Evolutionary conservation across 495 filamentous ascomycete genomes (phyloP).

Genomic region (Penicillium roqueforti): DNA sequence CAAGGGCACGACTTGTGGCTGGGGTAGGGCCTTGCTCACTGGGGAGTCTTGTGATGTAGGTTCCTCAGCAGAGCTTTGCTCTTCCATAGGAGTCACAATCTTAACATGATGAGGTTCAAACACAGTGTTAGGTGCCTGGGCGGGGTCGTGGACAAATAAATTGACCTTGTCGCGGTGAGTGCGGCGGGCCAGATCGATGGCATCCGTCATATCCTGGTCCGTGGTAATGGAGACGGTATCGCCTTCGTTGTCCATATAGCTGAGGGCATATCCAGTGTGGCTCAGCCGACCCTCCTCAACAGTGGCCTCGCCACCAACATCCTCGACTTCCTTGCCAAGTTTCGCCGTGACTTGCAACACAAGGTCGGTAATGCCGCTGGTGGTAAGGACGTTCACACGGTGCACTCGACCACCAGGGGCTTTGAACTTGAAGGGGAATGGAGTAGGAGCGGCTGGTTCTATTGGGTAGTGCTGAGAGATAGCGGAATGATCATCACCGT

Average conservation of each 20-base stretch:
- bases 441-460: slow-evolving; percentile 60
- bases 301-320: slow-evolving; percentile 74
- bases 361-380: slow-evolving; percentile 76
- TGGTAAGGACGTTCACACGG: slow-evolving; percentile 77
- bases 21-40: slow-evolving; percentile 36
- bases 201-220: slow-evolving; percentile 86
- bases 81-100: slow-evolving; percentile 53
- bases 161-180: slow-evolving; percentile 87
- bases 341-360: slow-evolving; percentile 77
- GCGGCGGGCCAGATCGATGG: slow-evolving; percentile 76
- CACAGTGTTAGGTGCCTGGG: slow-evolving; percentile 70
- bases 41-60: slow-evolving; percentile 53
- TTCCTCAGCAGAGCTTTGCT: slow-evolving; percentile 53
- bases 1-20: slow-evolving; percentile 29
- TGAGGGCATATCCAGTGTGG: slow-evolving; percentile 82
- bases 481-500: slow-evolving; percentile 71
- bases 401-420: slow-evolving; percentile 94
- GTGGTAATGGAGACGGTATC: slow-evolving; percentile 98
- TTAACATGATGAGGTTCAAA: slow-evolving; percentile 62
- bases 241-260: slow-evolving; percentile 95
- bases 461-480: slow-evolving; percentile 45
- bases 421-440: slow-evolving; percentile 99
- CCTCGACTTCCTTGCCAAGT: slow-evolving; percentile 79
- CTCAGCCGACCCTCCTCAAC: slow-evolving; percentile 74
- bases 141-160: slow-evolving; percentile 91